Evolutionary conservation across 2,329 filamentous ascomycete genomes (phyloP).

Genomic region (Fusarium illudens): DNA sequence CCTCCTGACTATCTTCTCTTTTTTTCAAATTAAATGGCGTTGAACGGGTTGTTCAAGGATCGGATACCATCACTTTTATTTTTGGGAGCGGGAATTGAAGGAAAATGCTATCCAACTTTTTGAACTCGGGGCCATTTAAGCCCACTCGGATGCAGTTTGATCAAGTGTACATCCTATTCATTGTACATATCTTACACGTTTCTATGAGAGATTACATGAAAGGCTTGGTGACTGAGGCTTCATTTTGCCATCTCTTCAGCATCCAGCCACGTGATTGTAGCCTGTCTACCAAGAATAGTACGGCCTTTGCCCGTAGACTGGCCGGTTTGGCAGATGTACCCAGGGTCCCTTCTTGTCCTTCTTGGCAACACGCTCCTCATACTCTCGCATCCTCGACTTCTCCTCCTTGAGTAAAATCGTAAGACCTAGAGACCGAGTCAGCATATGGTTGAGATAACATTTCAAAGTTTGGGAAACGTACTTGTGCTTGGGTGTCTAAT

Average conservation of each 20-base stretch:
- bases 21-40: slow-evolving; percentile 5
- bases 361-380: slow-evolving; percentile 80
- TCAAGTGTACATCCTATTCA: slow-evolving; percentile 42
- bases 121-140: background rate
- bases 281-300: slow-evolving; percentile 85
- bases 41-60: slow-evolving; percentile 7
- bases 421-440: slow-evolving; percentile 64
- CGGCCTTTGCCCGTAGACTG: slow-evolving; percentile 83
- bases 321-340: slow-evolving; percentile 87
- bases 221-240: slow-evolving; percentile 1
- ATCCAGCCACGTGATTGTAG: background rate
- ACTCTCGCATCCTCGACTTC: slow-evolving; percentile 82
- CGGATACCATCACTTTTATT: slow-evolving; percentile 10
- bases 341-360: slow-evolving; percentile 79
- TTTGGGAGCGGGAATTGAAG: background rate
- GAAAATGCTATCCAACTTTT: background rate
- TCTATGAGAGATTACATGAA: slow-evolving; percentile 36
- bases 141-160: slow-evolving; percentile 12
- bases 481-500: slow-evolving; percentile 78
- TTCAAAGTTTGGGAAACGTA: slow-evolving; percentile 56
- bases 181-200: slow-evolving; percentile 50
- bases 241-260: slow-evolving; percentile 2
- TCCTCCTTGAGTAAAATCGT: slow-evolving; percentile 91
- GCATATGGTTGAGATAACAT: background rate
- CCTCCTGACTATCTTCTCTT: background rate